Base-by-base conservation (phyloP, 768 basidiomycete genomes). In the Boletus pseudopeckii region DNA sequence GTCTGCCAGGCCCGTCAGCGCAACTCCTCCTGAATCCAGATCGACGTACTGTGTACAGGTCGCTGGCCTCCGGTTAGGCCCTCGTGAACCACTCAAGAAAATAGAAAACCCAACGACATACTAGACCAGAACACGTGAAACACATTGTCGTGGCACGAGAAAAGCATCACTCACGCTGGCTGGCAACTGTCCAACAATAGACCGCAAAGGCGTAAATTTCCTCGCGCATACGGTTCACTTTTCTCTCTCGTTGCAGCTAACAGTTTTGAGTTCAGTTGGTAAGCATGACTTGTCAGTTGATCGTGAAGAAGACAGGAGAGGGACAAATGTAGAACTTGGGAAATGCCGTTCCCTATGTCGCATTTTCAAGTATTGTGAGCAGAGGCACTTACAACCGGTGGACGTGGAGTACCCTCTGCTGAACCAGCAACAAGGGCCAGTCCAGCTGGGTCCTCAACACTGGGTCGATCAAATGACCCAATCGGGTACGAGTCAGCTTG, bases 351-450 rank as follows among this genome's bases (percentile, higher is more conserved):
- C 59, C 53, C 53, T 48, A 46, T 53, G 48, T 43, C 37, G 53
- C 22, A 50, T 38, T 45, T 43, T 54, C 51, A 53, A 50, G 56
- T 33, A 59, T 53, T 34, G 60, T 50, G 57, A 56, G 57, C 53
- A 54, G 62, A 66, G 51, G 62, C 45, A 66, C 66, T 68, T 52
- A 68, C 66, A 52, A 33, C 63, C 53, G 51, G 60, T 51, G 44
- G 45, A 55, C 50, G 56, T 24, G 51, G 48, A n/a, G 50, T n/a
- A 52, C 52, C 30, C 41, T 57, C 59, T 49, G 64, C 33, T 18
- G 49, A 32, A 28, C 22, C 41, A 30, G 55, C 32, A 26, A 37
- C 34, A 1, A 32, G 24, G 11, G 20, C 30, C 15, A 20, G 50
- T 7, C 22, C 56, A n/a, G 56, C 41, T 24, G 46, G 38, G 38